Evolutionary conservation across 164 flowering plant species (phyloP).

Genomic region (Chimonanthus praecox): DNA sequence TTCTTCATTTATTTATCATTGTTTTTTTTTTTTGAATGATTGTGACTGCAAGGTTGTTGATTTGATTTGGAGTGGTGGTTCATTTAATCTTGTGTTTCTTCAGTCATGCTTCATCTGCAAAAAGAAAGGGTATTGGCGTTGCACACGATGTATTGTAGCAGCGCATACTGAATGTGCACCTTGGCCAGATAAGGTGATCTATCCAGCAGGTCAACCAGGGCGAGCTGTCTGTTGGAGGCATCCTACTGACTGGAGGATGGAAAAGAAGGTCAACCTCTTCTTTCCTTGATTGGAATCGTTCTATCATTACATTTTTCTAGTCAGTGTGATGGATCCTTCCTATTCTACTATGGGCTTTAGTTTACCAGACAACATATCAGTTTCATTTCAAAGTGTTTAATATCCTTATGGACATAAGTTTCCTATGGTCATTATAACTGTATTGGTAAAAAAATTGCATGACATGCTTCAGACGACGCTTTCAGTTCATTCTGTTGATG

Average conservation of each 20-base stretch:
- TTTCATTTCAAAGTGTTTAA: background rate
- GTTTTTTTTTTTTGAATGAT: too few species aligned
- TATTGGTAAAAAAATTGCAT: background rate
- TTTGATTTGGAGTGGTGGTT: background rate
- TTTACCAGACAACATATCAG: background rate
- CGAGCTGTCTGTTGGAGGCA: slow-evolving; percentile 90
- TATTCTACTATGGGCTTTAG: too few species aligned
- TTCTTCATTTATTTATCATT: background rate
- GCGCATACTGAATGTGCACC: slow-evolving; percentile 78
- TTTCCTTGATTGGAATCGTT: slow-evolving; percentile 29
- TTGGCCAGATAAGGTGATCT: slow-evolving; percentile 64
- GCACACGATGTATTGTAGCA: slow-evolving; percentile 61
- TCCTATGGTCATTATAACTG: too few species aligned
- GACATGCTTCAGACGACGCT: background rate
- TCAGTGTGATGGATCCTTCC: background rate
- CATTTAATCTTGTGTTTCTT: slow-evolving; percentile 2
- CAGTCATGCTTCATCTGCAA: slow-evolving; percentile 73
- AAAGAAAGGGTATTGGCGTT: slow-evolving; percentile 57
- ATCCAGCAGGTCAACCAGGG: slow-evolving; percentile 37
- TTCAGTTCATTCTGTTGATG: background rate
- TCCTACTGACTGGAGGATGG: slow-evolving; percentile 64
- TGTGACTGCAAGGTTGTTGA: background rate
- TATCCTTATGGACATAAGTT: background rate
- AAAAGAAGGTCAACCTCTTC: slow-evolving; percentile 79
- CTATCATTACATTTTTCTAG: background rate